A percentile compares a stretch with the other conserved stretches of the same genome.
These are phyloP conservation scores for Stygiomarasmius scandens DNA, from an alignment of 1,284 basidiomycete species.

Conservation along the genomic window DNA sequence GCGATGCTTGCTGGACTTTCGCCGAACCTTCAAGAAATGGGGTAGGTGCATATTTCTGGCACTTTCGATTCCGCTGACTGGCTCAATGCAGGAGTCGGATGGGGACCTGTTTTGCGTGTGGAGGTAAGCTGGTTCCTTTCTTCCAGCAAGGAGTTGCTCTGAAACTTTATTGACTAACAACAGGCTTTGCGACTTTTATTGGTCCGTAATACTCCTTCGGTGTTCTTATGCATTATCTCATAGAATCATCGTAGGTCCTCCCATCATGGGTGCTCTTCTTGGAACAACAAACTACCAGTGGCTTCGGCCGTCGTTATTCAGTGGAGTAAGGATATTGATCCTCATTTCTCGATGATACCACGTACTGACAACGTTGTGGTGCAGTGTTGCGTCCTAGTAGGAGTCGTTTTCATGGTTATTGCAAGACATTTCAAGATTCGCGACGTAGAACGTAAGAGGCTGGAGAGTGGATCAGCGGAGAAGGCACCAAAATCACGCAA, in stretches of 20 bases:
- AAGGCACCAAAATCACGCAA: no score
- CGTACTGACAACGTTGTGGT: background rate
- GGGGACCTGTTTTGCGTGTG: background rate
- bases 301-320: background rate
- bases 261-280: background rate
- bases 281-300: background rate
- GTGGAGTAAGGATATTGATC: background rate
- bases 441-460: background rate
- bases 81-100: background rate
- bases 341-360: background rate
- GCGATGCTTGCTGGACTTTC: background rate
- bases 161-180: background rate
- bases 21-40: background rate
- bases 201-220: background rate
- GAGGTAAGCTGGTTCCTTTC: background rate
- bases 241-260: background rate
- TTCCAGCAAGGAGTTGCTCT: background rate
- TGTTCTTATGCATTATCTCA: background rate
- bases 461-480: background rate
- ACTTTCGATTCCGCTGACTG: background rate
- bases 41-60: background rate
- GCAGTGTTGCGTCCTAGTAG: background rate
- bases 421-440: background rate
- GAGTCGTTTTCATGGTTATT: background rate
- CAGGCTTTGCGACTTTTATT: background rate